Conservation (phyloP, 805 yeast genomes). For the Candida ascalaphidarum region DNA sequence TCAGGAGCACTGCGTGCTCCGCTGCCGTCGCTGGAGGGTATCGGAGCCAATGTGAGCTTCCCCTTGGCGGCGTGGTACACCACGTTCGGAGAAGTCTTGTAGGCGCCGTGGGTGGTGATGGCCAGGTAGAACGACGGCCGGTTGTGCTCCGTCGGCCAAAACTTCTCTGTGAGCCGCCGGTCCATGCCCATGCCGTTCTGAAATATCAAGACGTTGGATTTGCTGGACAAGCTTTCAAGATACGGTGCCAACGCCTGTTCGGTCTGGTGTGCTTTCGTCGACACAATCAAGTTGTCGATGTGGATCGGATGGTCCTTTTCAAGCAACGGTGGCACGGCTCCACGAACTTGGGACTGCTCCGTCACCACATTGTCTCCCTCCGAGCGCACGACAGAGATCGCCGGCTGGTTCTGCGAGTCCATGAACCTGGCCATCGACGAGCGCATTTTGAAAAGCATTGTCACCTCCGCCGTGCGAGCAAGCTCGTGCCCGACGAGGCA, state of each 20-base stretch:
- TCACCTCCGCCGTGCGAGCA: slow-evolving; percentile 32
- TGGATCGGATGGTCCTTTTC: no score
- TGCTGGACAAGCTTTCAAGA: slow-evolving; percentile 35
- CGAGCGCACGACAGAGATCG: slow-evolving; percentile 18
- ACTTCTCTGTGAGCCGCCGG: slow-evolving; percentile 37
- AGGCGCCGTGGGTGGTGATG: slow-evolving; percentile 79
- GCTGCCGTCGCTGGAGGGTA: slow-evolving; percentile 29
- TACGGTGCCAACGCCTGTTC: slow-evolving; percentile 51
- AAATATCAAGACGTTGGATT: slow-evolving; percentile 55
- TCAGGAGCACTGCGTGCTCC: slow-evolving; percentile 9
- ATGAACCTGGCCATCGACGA: slow-evolving; percentile 32
- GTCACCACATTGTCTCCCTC: slow-evolving; percentile 9
- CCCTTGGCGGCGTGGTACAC: slow-evolving; percentile 67
- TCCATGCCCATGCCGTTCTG: slow-evolving; percentile 82
- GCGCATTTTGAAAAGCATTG: slow-evolving; percentile 26
- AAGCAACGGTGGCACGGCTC: slow-evolving; percentile 10
- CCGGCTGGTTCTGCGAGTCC: slow-evolving; percentile 31
- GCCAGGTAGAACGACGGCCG: slow-evolving; percentile 66
- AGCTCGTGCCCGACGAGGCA: slow-evolving; percentile 38
- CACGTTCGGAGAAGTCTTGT: slow-evolving; percentile 26
- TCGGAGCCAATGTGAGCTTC: slow-evolving; percentile 45
- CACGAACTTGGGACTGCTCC: slow-evolving; percentile 11
- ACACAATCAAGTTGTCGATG: slow-evolving; percentile 54
- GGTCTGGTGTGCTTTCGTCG: slow-evolving; percentile 79
- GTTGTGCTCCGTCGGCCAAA: slow-evolving; percentile 41